Evolutionary conservation across 768 basidiomycete genomes (phyloP), one percentile per base, ranked within the genome.

Genomic region (Gelatoporia subvermispora): DNA sequence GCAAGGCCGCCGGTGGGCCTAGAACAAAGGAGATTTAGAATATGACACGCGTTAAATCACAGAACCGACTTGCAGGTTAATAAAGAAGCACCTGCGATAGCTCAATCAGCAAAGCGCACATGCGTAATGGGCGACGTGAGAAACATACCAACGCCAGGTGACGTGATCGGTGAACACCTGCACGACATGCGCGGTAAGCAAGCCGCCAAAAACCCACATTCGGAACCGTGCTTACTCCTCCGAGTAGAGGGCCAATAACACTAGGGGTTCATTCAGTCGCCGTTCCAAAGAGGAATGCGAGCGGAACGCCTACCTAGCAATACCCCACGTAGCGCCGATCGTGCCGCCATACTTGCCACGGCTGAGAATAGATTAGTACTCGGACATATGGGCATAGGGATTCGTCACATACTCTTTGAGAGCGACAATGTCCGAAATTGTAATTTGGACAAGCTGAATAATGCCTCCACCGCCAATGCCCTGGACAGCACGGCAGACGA

Each of bases 381-480:
- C 44, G 41, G 16, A 13, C 11, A 24, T 2, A 13, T 41, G 22
- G 15, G 28, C 35, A 45, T 0, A 37, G 22, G 41, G 11, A 17
- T 20, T 41, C 3, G 25, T 9, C 8, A 67, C 81, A 39, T 62
- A 87, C 87, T 90, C 82, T 68, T 81, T 71, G 34, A 94, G 66
- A 0, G 89, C 79, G 0, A 91, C 85, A 31, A 94, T 90, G 65
- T 94, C 92, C 38, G 84, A 80, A 37, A 90, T 81, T 2, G 80
- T 86, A 56, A 91, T 90, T 43, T 84, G 77, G 7, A 85, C 84
- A 53, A 89, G 69, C 59, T 87, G 85, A 15, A 89, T 70, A 50
- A 90, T 84, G 4, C 86, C 88, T 9, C 87, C 88, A 7, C 87
- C 88, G 21, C 90, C 90, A 24, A 92, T 81, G 8, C 90, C 90